Evolutionary conservation across 306 rosid genomes (phyloP), one percentile per base, ranked within the genome.

Genomic region (Calophaca sinica): DNA sequence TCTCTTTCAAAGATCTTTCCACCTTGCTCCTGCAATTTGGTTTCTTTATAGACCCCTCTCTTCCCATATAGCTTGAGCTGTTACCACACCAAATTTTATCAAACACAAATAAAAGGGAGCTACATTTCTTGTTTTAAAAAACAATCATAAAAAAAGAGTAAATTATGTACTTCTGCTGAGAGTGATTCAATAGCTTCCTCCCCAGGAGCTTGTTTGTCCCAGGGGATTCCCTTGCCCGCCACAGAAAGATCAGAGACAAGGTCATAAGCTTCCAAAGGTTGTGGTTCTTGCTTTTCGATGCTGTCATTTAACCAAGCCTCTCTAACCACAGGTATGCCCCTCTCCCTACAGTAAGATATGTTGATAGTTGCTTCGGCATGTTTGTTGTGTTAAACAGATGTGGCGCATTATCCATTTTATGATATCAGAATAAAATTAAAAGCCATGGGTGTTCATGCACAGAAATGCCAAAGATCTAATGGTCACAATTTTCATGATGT

Each of bases 51-150:
- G 26, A 91, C 87, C 48, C 91, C 90, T 71, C 93, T 88, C 82
- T 89, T 94, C 45, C 96, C 98, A 64, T 83, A 94, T 61, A 94
- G 83, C 89, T 88, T 91, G 44, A 89, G 88, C 98, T 94, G 93
- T 82, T 76, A 29, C 26, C 59, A 76, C n/a, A 72, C 11, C 20
- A 65, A 54, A 31, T 32, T 50, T 66, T 5, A 32, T 67, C 13
- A 31, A 3, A 50, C 50, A 52, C 15, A 33, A 20, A 2, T 13
- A 14, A 20, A 20, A 20, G 26, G 15, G 8, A 35, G 52, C 42
- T 50, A 7, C 46, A 48, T 49, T 46, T 38, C 63, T 38, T 14
- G 51, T 5, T 9, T 13, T 8, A 26, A 36, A 49, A 7, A 57
- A 28, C 3, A 4, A 26, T 1, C n/a, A 10, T 4, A n/a, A 28